Base-by-base conservation (phyloP, 805 yeast species). In the Saturnispora serradocipensis region DNA sequence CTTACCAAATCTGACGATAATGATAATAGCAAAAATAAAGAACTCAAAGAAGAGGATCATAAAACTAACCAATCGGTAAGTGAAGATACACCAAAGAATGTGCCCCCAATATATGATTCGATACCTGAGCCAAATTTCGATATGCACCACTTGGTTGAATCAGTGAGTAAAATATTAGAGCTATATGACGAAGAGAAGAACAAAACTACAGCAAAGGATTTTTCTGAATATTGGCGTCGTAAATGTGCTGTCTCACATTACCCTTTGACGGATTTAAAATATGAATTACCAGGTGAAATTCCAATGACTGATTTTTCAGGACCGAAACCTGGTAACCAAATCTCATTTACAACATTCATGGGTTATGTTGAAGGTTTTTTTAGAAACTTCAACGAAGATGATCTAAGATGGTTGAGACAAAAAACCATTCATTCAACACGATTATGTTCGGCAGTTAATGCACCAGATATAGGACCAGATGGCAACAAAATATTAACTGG, bases 211-310 rank as follows among this genome's bases (percentile, higher is more conserved):
- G 88, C 88, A 6, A 45, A 48, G 32, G 81, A 78, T 20, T 61
- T 59, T 40, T 53, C 52, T 15, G 96, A 86, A 45, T 87, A 77
- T 59, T 66, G 86, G 53, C 85, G 86, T 62, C 75, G 74, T 57
- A 85, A 84, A 63, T 88, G 82, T 60, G 96, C 86, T 3, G 99
- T 93, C 15, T 86, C 93, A 0, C 81, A 90, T n/a, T 93, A 81
- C 64, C 99, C 99, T 0, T 78, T 82, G 32, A 73, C 74, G 39
- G 96, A 90, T 62, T 70, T 93, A 44, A 73, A 80, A 57, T 84
- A 81, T 51, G 67, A 85, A 55, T 71, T 93, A 30, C 96, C 99
- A 0, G 99, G 99, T 3, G 80, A 74, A 35, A 82, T 89, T 25
- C 99, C 99, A 10, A 82, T 86, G 64, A 77, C 75, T 51, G 98